Percentiles rank a stretch among this genome's conserved stretches.
These are phyloP conservation scores for Groenewaldozyma salmanticensis DNA, from an alignment of 805 yeast species.

Conservation along the genomic window DNA sequence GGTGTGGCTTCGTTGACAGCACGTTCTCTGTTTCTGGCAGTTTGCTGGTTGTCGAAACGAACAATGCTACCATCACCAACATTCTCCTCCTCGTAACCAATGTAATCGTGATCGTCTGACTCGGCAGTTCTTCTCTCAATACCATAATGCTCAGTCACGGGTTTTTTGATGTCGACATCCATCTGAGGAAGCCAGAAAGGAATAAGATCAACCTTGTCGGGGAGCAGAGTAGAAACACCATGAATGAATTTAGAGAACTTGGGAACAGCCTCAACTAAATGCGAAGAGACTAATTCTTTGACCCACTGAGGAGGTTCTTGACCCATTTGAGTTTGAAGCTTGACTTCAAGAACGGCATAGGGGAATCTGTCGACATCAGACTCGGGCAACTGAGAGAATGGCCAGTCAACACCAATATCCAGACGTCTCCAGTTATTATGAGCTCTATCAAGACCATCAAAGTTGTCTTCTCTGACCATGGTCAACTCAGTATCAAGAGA, in stretches of 20 bases:
- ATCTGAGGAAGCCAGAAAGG: constrained; percentile 99
- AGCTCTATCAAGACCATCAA: constrained; percentile 87
- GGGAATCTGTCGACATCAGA: constrained; percentile 89
- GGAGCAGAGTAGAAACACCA: constrained; percentile 87
- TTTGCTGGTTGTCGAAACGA: constrained; percentile 15
- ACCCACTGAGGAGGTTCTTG: constrained; percentile 99
- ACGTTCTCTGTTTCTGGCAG: constrained; percentile 11
- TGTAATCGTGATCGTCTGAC: constrained; percentile 21
- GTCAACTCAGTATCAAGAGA: constrained; percentile 93
- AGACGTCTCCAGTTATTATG: constrained; percentile 94
- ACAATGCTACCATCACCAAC: constrained; percentile 12
- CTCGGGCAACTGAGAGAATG: constrained; percentile 77
- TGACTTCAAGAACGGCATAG: constrained; percentile 94
- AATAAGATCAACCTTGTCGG: constrained; percentile 70
- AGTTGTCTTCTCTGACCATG: constrained; percentile 97
- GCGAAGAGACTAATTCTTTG: constrained; percentile 80
- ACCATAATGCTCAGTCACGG: constrained; percentile 55
- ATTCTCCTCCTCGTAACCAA: constrained; percentile 21
- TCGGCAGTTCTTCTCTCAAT: constrained; percentile 40
- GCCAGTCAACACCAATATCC: constrained; percentile 97
- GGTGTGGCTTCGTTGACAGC: constrained; percentile 15
- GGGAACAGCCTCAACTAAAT: constrained; percentile 95
- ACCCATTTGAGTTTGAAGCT: constrained; percentile 93
- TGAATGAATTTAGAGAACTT: constrained; percentile 96
- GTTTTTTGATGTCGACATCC: constrained; percentile 91